Evolutionary conservation across 2,329 filamentous ascomycete species (phyloP), one percentile per base, ranked within the genome.

Genomic region (Ceratocystis cubensis): DNA sequence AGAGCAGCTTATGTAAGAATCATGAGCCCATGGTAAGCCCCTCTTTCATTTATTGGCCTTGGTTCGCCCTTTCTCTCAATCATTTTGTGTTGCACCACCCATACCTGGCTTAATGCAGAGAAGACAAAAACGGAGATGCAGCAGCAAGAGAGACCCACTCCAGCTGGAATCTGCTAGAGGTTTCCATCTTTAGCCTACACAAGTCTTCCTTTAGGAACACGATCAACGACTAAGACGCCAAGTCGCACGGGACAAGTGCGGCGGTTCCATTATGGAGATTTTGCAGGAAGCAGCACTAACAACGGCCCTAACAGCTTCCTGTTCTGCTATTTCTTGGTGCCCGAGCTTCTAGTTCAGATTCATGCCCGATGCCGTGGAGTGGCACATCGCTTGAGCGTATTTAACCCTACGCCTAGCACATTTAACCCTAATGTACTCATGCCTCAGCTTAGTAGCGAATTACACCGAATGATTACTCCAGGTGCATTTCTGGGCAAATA

Each of bases 91-190:
- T 50, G 46, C 46, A 50, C n/a, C 17, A 50, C 10, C 17, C 46
- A 50, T 13, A 50, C 46, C 5, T 5, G 1, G 10, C 6, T 7
- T 7, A 50, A 20, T 59, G 15, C 17, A 30, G 53, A 17, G 53
- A 59, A 59, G 28, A 59, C 6, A 59, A 33, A 57, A 59, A 5
- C 48, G 48, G 20, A 53, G 48, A 20, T 7, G 20, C 3, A 56
- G 20, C 2, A 56, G 17, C 20, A 13, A 10, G 2, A 59, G 7
- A 37, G 53, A 33, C 28, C 53, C 53, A 30, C 28, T 59, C 53
- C 13, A 59, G 53, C 53, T 59, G 53, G 53, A 59, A 59, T 59
- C 53, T 59, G 28, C 53, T 59, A 59, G 53, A 59, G 53, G 53
- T 30, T 59, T 59, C 53, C 53, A 59, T 59, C 53, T 59, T 59